Evolutionary conservation across 306 rosid species (phyloP).

Genomic region (Dalbergia oliveri): DNA sequence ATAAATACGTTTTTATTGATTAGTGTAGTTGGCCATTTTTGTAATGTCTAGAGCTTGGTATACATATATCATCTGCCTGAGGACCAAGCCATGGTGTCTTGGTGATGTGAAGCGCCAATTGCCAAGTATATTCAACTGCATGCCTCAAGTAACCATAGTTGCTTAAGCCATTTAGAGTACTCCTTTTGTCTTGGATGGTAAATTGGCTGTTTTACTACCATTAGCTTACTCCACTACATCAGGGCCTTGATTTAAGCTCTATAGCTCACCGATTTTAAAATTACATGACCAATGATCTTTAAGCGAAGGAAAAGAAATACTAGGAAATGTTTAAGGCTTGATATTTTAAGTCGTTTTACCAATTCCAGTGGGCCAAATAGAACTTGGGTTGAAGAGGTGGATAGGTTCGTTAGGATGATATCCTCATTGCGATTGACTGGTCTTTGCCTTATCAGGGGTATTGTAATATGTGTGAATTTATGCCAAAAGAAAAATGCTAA

Average conservation of each 20-base stretch:
- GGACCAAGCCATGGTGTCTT: not conserved
- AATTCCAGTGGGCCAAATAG: too few relatives aligned
- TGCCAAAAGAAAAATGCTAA: too few relatives aligned
- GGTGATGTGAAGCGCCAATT: not conserved
- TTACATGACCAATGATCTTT: too few relatives aligned
- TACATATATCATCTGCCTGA: not conserved
- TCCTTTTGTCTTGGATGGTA: not conserved
- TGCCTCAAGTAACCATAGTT: not conserved
- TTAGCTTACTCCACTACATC: not conserved
- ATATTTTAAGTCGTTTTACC: too few relatives aligned
- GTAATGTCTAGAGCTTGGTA: not conserved
- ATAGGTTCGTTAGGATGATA: too few relatives aligned
- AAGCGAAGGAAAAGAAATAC: too few relatives aligned
- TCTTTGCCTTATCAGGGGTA: too few relatives aligned
- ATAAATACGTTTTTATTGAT: not conserved
- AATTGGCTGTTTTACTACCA: not conserved
- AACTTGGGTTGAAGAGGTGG: too few relatives aligned
- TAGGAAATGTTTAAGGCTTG: too few relatives aligned
- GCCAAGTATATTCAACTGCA: not conserved
- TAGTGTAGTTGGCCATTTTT: not conserved
- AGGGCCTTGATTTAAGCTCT: not conserved
- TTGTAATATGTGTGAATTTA: too few relatives aligned
- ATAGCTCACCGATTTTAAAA: not conserved
- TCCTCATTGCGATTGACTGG: too few relatives aligned
- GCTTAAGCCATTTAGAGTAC: not conserved